Percentiles rank a stretch among this genome's conserved stretches.
These are phyloP conservation scores for Podaxis mareebaensis DNA, from an alignment of 768 basidiomycete species.

Conservation along the genomic window DNA sequence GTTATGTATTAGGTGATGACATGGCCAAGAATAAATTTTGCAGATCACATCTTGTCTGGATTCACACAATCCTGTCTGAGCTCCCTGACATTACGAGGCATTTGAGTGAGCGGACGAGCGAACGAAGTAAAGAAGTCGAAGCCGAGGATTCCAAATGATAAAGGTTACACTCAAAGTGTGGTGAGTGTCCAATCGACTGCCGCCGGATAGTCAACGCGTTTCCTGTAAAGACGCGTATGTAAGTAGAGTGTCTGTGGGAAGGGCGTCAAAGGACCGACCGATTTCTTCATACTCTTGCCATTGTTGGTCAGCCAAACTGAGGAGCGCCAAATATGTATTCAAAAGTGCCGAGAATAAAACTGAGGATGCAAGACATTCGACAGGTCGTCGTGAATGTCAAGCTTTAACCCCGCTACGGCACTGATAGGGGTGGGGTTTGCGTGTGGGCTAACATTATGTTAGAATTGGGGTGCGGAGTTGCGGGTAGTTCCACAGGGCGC, in stretches of 20 bases:
- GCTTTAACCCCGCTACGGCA: neutral
- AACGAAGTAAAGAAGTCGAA: neutral
- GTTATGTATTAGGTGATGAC: neutral
- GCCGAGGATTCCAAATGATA: neutral
- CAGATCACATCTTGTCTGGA: conserved; percentile 1
- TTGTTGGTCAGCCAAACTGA: neutral
- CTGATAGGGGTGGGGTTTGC: neutral
- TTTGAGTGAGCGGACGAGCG: neutral
- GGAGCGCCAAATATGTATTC: neutral
- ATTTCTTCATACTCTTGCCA: neutral
- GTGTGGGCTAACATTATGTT: neutral
- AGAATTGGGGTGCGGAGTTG: neutral
- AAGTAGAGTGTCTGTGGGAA: neutral
- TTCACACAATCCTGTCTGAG: neutral
- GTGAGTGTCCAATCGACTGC: neutral
- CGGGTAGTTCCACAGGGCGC: neutral
- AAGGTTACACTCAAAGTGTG: neutral
- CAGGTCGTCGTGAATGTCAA: neutral
- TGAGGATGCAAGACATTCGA: neutral
- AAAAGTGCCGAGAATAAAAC: neutral
- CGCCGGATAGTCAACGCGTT: neutral
- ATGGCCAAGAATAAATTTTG: neutral
- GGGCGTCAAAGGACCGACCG: neutral
- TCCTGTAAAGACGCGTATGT: neutral
- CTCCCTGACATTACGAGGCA: neutral